Base-by-base conservation (phyloP, 2,329 filamentous ascomycete species). In the Xylaria polymorpha region DNA sequence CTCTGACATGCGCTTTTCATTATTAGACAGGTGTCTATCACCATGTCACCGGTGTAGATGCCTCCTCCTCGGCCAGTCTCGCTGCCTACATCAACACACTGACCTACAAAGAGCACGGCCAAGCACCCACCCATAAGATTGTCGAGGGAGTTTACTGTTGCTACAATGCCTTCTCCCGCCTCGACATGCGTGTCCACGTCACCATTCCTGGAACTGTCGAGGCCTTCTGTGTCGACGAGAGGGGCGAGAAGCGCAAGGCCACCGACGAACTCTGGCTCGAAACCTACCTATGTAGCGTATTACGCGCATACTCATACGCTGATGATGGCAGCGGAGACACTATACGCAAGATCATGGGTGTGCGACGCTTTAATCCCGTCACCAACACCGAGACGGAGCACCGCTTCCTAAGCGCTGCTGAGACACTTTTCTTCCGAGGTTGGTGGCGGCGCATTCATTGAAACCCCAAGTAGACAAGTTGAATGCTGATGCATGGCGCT, bases 301-400 rank as follows among this genome's bases (percentile, higher is more conserved):
- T 99, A 71, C 88, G 96, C 76, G 94, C 96, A 69, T 99, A 98
- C 81, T 95, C 94, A 0, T 99, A 99, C 79, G 96, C 96, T 59
- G 95, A 99, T 79, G 92, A 98, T 80, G 95, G 95, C 53, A 96
- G 92, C 64, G 95, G 95, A 64, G 95, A 98, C 76, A 92, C 92
- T 1, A 97, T 98, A 79, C 92, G 96, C 81, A 97, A 96, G 83
- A 98, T 99, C 69, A 93, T 98, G 79, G 96, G 95, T n/a, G 94
- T 98, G 60, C 88, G 96, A 74, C 89, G 96, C 71, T 98, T 99
- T 86, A 99, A 99, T 78, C 96, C 96, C 0, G 93, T 99, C 70
- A 98, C 94, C 57, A 98, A 93, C 80, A 98, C 96, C n/a, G 96
- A 99, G 80, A 94, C 94, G 69, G 96, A 99, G 81, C 96, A 99